Evolutionary conservation across 139 green algal species (phyloP).

Genomic region (Chlamydomonas eustigma): DNA sequence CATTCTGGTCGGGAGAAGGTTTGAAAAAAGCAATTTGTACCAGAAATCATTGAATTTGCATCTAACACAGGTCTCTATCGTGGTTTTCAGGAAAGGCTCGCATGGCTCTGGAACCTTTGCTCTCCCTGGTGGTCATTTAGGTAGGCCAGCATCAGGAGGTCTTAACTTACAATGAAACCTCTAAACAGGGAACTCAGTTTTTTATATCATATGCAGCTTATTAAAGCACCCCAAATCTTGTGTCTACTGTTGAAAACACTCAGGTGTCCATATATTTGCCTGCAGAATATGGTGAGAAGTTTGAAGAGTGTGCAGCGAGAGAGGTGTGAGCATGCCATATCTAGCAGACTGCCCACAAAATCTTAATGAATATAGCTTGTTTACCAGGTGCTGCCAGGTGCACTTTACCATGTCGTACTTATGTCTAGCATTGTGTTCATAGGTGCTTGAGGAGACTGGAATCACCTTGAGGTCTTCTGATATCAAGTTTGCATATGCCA

Average conservation of each 20-base stretch:
- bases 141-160: not conserved
- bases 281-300: slow-evolving; percentile 1
- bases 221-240: not conserved
- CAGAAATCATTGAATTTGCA: too few species aligned
- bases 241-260: too few species aligned
- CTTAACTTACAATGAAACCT: too few species aligned
- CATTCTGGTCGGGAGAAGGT: not conserved
- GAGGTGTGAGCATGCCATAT: slow-evolving; percentile 4
- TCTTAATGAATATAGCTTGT: too few species aligned
- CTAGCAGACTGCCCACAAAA: too few species aligned
- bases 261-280: too few species aligned
- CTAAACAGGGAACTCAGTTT: not conserved
- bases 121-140: not conserved
- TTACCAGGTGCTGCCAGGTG: too few species aligned
- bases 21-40: too few species aligned
- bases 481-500: not conserved
- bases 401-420: too few species aligned
- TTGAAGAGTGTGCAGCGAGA: slow-evolving; percentile 1
- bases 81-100: not conserved
- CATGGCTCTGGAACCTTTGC: not conserved
- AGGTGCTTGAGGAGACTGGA: slow-evolving; percentile 5
- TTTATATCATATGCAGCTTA: not conserved
- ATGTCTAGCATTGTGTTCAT: not conserved
- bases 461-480: not conserved
- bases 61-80: too few species aligned